Conservation (phyloP, 768 basidiomycete species). For the Filobasidium wieringae region DNA sequence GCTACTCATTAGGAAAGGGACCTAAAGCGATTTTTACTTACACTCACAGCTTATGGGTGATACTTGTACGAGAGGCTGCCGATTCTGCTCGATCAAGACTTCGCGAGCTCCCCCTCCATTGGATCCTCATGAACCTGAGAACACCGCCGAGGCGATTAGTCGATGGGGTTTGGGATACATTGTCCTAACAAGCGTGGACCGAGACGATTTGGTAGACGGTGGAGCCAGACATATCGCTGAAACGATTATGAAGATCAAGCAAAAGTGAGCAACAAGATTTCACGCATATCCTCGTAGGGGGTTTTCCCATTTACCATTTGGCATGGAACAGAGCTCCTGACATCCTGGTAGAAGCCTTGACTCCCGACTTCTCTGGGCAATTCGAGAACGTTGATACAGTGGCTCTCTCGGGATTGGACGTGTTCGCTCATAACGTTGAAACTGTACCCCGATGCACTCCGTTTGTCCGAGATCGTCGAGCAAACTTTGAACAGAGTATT, state of each 20-base stretch:
- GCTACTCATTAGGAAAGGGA: neutral
- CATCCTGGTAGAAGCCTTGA: conserved; percentile 91
- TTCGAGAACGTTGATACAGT: conserved; percentile 64
- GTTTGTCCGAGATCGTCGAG: conserved; percentile 85
- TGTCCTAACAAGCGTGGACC: conserved; percentile 88
- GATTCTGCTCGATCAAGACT: conserved; percentile 96
- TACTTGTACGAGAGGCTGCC: conserved; percentile 92
- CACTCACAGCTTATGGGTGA: conserved; percentile 81
- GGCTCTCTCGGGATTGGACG: conserved; percentile 86
- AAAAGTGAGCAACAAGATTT: conserved; percentile 52
- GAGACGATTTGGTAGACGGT: conserved; percentile 87
- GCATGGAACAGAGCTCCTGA: conserved; percentile 67
- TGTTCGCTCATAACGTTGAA: conserved; percentile 96
- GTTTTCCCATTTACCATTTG: too few relatives aligned
- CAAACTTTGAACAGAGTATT: conserved; percentile 62
- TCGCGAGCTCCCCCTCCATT: conserved; percentile 75
- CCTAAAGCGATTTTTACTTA: neutral
- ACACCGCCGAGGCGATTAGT: conserved; percentile 94
- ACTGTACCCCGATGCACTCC: conserved; percentile 91
- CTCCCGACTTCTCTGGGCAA: conserved; percentile 81
- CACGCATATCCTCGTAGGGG: too few relatives aligned
- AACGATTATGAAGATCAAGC: conserved; percentile 88
- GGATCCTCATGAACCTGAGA: conserved; percentile 92
- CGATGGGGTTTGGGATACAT: conserved; percentile 98
- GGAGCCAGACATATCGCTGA: conserved; percentile 90